Evolutionary conservation across 2,329 filamentous ascomycete species (phyloP), one percentile per base, ranked within the genome.

Genomic region (Penicillium sp.): DNA sequence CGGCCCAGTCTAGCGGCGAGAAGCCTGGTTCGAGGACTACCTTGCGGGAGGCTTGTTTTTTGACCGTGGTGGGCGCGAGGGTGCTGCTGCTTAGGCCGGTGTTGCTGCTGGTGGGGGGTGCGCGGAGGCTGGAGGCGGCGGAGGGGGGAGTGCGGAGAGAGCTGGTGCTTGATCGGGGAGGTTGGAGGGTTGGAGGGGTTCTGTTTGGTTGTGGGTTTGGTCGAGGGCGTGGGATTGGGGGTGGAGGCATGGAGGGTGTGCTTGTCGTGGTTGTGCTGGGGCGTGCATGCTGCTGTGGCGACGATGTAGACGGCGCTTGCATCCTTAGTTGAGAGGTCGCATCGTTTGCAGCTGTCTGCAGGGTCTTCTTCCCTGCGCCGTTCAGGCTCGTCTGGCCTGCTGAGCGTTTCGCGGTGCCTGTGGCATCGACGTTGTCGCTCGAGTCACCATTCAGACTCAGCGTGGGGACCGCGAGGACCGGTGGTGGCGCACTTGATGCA

Each of bases 1-100:
- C 87, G 12, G 95, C 95, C 95, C 95, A 99, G 83, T 99, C 95
- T 12, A 99, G 87, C 0, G 95, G 94, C 2, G 92, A 96, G 80
- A 94, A 93, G 35, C 95, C 94, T 0, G 95, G 95, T n/a, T 88
- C 85, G 4, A 99, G 86, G 8, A 89, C 82, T 4, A 97, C 90
- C 71, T 94, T 72, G 17, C 73, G 71, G 4, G 75, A 63, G 53
- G 57, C 38, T 14, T 74, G 62, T 54, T 90, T 75, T 84, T 75
- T 73, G 76, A 79, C 41, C 71, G 75, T 48, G 6, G 70, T 68
- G 8, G 82, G 74, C 43, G 77, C 71, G 15, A 81, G 74, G 50
- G 77, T 78, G 65, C 76, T 76, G 66, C 71, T 76, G 63, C 70
- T 76, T 43, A 78, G 72, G 42, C 78, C 77, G 67, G 76, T 76